These are phyloP conservation scores for Scytalidium lignicola DNA, from an alignment of 2,329 filamentous ascomycete genomes.

Conservation along the genomic window DNA sequence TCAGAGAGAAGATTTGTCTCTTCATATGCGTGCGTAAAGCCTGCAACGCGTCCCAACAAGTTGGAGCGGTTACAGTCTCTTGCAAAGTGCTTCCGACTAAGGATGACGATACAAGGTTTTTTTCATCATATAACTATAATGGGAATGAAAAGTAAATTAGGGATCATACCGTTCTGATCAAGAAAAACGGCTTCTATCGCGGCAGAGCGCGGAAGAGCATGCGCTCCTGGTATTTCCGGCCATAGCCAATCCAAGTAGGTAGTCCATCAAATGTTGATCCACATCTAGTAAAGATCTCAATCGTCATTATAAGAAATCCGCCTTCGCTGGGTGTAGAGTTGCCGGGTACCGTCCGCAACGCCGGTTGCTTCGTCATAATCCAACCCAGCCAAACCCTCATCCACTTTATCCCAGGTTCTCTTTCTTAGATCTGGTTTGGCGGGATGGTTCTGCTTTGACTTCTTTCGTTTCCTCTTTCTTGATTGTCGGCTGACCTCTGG, in stretches of 20 bases:
- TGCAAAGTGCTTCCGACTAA: conserved; percentile 67
- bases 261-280: no score
- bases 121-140: conserved; percentile 65
- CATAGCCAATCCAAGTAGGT: no score
- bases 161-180: neutral
- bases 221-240: no score
- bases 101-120: conserved; percentile 91
- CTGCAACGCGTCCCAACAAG: conserved; percentile 25
- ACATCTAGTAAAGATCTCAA: conserved; percentile 17
- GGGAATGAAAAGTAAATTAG: neutral
- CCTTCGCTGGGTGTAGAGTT: conserved; percentile 34
- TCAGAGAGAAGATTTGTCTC: conserved; percentile 50
- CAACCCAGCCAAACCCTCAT: conserved; percentile 52
- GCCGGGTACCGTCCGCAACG: conserved; percentile 13
- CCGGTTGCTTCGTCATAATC: conserved; percentile 49
- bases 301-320: conserved; percentile 43
- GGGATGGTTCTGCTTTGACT: conserved; percentile 30
- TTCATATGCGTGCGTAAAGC: conserved; percentile 35
- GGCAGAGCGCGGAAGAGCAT: no score
- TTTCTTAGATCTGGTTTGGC: conserved; percentile 58
- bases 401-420: conserved; percentile 63
- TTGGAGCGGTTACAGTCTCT: conserved; percentile 23
- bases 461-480: conserved; percentile 12
- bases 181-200: no score
- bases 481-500: neutral